Evolutionary conservation across 495 filamentous ascomycete genomes (phyloP), one percentile per base, ranked within the genome.

Genomic region (Sabuloglossum arenarium): DNA sequence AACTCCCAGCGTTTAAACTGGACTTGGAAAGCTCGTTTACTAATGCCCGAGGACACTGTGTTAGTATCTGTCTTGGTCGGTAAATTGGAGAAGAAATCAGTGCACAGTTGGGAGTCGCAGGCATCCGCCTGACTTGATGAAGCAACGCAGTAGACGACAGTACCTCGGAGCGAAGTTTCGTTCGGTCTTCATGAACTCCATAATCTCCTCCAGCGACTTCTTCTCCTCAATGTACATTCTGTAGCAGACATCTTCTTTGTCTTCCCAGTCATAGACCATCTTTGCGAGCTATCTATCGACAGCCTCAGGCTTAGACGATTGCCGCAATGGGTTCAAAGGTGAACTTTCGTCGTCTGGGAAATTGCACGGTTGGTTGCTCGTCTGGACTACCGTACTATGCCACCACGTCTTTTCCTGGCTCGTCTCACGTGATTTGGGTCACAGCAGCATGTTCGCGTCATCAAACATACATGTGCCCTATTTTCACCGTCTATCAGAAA

Each of bases 1-100:
- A 89, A 91, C 0, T 75, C 73, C 86, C 86, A 91, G 65, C 78
- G 72, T 61, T 78, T 82, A 68, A 86, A 86, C 57, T 85, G 81
- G 11, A 72, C 75, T 63, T 87, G 82, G 60, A 79, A 85, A 27
- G 80, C 78, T 37, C 83, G 80, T 66, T 84, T 86, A 64, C 82
- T 87, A 29, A n/a, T 46, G 25, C 29, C 14, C 54, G 23, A 12
- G 23, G 9, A 19, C 11, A 29, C 21, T 27, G 1, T 30, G 25
- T 43, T 21, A 43, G 39, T 43, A 23, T 43, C 39, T 43, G n/a
- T 43, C 39, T 10, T 21, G n/a, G 39, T n/a, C 0, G 53, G 30
- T 16, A 25, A 28, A 51, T 10, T 3, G 51, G 14, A 51, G 53
- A 55, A 25, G 21, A 3, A 19, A 43, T 43, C 19, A 39, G 12